Evolutionary conservation across 169 alveolate genomes (phyloP), one percentile per base, ranked within the genome.

Genomic region (Eimeria sp.): DNA sequence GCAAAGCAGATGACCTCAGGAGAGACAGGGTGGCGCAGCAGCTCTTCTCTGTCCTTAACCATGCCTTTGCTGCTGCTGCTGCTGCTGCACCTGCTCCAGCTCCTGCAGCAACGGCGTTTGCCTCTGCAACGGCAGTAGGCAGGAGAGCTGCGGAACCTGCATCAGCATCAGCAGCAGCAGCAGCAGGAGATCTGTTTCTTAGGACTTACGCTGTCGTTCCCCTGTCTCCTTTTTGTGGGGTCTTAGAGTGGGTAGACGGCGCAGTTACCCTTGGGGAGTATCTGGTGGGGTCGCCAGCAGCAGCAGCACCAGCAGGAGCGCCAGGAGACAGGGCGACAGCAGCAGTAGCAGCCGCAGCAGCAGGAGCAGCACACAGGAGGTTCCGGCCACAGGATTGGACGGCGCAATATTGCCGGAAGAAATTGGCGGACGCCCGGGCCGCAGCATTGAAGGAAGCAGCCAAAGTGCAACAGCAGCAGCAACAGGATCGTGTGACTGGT

Each of bases 221-320:
- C 14, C 96, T 99, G 65, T 97, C 99, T 16, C 98, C 97, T 73
- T 98, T 98, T 83, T 97, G 99, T 47, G 99, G 99, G 54, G 95
- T 99, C 18, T 97, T 98, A 14, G 99, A 99, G 47, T 99, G 99
- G 99, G 99, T 99, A 10, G 98, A 97, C n/a, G 97, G 97, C 92
- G 98, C 98, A 1, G 99, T 98, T 65, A 97, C 98, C 4, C 95
- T 97, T 6, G 98, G 97, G 27, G 97, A 84, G 84, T 90, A 90
- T 54, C 97, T 97, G 25, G 95, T 83, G 97, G 97, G 95, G 82
- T 30, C 88, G 10, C 63, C 63, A 78, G 88, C 63, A 78, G 88
- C 63, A 2, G 63, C 88, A 78, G 88, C 51, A 40, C 47, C 88
- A 78, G 61, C 54, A 43, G 83, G 65, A 78, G 61, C 54, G 16